These are phyloP conservation scores for Penicillium waksmanii DNA, from an alignment of 495 filamentous ascomycete genomes.

Conservation along the genomic window DNA sequence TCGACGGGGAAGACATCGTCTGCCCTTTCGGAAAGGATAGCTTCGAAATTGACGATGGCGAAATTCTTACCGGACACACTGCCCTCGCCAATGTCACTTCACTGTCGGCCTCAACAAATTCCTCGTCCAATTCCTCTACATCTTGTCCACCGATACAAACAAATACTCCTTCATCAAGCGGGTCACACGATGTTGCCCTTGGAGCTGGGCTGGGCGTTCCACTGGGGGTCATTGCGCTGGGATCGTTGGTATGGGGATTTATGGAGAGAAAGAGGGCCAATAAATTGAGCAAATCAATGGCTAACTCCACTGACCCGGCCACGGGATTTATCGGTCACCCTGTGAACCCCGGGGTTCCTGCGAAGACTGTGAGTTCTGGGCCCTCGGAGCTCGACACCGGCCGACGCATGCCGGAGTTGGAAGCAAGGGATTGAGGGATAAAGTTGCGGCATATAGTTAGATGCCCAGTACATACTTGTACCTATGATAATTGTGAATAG, in stretches of 20 bases:
- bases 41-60: constrained; percentile 26
- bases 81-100: constrained; percentile 26
- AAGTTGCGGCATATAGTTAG: background rate
- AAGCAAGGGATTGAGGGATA: constrained; percentile 14
- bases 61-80: constrained; percentile 23
- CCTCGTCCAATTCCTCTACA: constrained; percentile 26
- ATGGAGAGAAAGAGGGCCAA: constrained; percentile 29
- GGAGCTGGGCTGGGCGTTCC: constrained; percentile 35
- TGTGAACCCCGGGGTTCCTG: background rate
- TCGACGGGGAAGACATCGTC: constrained; percentile 13
- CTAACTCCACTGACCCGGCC: background rate
- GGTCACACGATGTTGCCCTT: constrained; percentile 25
- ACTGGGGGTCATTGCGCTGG: constrained; percentile 35
- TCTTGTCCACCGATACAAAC: constrained; percentile 32
- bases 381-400: constrained; percentile 16
- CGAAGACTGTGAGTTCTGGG: constrained; percentile 7
- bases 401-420: constrained; percentile 16
- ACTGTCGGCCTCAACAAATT: constrained; percentile 12
- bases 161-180: constrained; percentile 36
- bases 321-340: background rate
- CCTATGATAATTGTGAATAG: background rate
- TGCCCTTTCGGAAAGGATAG: constrained; percentile 24
- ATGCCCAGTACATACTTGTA: constrained; percentile 1
- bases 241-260: constrained; percentile 31
- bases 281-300: constrained; percentile 10